A percentile compares a stretch with the other conserved stretches of the same genome.
Evolutionary conservation across 1,284 basidiomycete species (phyloP).

Genomic region (Marasmius tenuissimus): DNA sequence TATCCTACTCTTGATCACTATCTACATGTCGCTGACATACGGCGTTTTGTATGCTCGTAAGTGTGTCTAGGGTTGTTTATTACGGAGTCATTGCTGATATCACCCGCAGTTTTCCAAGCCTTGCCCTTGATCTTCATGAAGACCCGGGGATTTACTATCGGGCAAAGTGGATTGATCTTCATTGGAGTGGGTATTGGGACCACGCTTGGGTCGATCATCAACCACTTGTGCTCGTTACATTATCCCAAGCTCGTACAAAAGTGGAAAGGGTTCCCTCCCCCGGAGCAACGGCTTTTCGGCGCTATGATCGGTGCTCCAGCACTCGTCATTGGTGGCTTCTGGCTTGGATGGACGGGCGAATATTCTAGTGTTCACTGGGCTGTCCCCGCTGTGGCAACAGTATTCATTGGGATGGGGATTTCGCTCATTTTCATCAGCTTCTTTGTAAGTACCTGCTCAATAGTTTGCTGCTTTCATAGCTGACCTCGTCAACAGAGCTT

Average conservation of each 20-base stretch:
- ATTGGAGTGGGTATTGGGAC: conserved; percentile 72
- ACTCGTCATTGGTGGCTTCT: conserved; percentile 55
- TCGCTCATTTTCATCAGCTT: conserved; percentile 65
- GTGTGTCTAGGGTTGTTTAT: conserved; percentile 20
- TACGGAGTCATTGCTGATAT: not conserved
- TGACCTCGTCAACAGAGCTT: conserved; percentile 42
- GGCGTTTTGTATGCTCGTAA: conserved; percentile 61
- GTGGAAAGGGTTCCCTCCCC: conserved; percentile 59
- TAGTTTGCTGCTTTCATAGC: conserved; percentile 16
- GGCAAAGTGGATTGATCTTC: conserved; percentile 68
- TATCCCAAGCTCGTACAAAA: conserved; percentile 48
- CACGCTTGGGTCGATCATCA: conserved; percentile 48
- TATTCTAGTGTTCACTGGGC: conserved; percentile 59
- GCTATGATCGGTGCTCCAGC: conserved; percentile 53
- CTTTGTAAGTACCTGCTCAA: conserved; percentile 40
- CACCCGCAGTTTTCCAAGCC: conserved; percentile 53
- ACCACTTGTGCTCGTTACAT: conserved; percentile 34
- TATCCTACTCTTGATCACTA: conserved; percentile 63
- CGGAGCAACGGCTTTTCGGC: conserved; percentile 60
- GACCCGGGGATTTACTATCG: conserved; percentile 53
- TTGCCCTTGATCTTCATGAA: conserved; percentile 57
- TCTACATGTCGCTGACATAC: conserved; percentile 71
- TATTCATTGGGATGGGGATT: conserved; percentile 54
- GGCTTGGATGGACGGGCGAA: conserved; percentile 67
- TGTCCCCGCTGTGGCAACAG: conserved; percentile 53